These are phyloP conservation scores for Helicostylum pulchrum DNA, from an alignment of 192 early-diverging fungal genomes.

Conservation along the genomic window DNA sequence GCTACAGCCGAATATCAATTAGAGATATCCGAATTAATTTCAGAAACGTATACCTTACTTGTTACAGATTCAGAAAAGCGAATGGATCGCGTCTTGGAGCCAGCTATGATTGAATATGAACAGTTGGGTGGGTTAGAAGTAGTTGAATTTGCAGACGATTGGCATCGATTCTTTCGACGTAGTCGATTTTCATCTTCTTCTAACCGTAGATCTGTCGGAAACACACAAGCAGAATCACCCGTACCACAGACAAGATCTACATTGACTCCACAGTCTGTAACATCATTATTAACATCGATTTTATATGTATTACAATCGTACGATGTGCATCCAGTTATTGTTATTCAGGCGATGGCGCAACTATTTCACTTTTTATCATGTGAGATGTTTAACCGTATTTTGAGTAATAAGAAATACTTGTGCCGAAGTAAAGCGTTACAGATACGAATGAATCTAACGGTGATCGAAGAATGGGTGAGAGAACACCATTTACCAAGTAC, in stretches of 20 bases:
- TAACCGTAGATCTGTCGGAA: neutral
- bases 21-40: constrained; percentile 76
- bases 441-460: constrained; percentile 79
- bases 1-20: constrained; percentile 73
- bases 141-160: constrained; percentile 57
- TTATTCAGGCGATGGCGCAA: constrained; percentile 70
- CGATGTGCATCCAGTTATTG: constrained; percentile 72
- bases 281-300: constrained; percentile 50
- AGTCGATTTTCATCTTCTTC: neutral
- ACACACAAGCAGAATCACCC: neutral
- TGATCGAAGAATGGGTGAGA: constrained; percentile 84
- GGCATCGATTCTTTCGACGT: constrained; percentile 34
- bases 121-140: constrained; percentile 63
- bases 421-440: constrained; percentile 80
- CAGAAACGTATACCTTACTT: constrained; percentile 66
- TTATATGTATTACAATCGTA: constrained; percentile 68
- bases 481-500: constrained; percentile 43
- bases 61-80: constrained; percentile 61
- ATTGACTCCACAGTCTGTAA: constrained; percentile 2
- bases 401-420: constrained; percentile 69
- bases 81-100: constrained; percentile 64
- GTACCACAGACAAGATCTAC: neutral
- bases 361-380: constrained; percentile 73
- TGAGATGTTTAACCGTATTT: constrained; percentile 84
- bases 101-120: constrained; percentile 67